Evolutionary conservation across 1,139 yeast species (phyloP).

Genomic region (Yamadazyma atmosphaerica): DNA sequence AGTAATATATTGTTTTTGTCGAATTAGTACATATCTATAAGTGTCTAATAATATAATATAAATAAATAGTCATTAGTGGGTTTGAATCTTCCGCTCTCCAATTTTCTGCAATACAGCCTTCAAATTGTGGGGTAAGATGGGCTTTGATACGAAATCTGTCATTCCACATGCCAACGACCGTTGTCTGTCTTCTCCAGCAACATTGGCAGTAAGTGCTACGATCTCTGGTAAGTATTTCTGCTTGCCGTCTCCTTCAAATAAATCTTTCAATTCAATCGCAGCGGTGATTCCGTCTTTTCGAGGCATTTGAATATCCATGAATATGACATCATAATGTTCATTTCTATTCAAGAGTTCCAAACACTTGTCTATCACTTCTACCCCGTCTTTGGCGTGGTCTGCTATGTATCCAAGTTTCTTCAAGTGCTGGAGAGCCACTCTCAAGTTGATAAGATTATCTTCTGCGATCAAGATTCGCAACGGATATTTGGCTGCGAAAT

Average conservation of each 20-base stretch:
- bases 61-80: not conserved
- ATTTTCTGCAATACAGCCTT: conserved; percentile 26
- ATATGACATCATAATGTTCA: conserved; percentile 46
- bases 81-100: conserved; percentile 10
- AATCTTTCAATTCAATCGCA: conserved; percentile 33
- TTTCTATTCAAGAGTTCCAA: conserved; percentile 25
- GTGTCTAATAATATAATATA: too few relatives aligned
- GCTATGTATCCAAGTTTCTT: conserved; percentile 54
- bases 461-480: conserved; percentile 51
- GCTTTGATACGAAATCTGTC: conserved; percentile 58
- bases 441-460: conserved; percentile 51
- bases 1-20: conserved; percentile 1
- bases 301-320: conserved; percentile 62
- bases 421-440: conserved; percentile 52
- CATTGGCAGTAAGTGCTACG: conserved; percentile 58
- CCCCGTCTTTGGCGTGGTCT: conserved; percentile 58
- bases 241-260: conserved; percentile 22
- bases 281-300: conserved; percentile 53
- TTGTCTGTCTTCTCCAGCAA: conserved; percentile 55
- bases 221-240: conserved; percentile 39
- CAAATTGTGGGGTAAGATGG: conserved; percentile 51
- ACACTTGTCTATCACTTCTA: conserved; percentile 48
- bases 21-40: too few relatives aligned
- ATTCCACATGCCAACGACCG: conserved; percentile 51
- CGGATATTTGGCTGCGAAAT: conserved; percentile 36